Base-by-base conservation (phyloP, 108 stramenopile species). In the Skeletonema grethae region DNA sequence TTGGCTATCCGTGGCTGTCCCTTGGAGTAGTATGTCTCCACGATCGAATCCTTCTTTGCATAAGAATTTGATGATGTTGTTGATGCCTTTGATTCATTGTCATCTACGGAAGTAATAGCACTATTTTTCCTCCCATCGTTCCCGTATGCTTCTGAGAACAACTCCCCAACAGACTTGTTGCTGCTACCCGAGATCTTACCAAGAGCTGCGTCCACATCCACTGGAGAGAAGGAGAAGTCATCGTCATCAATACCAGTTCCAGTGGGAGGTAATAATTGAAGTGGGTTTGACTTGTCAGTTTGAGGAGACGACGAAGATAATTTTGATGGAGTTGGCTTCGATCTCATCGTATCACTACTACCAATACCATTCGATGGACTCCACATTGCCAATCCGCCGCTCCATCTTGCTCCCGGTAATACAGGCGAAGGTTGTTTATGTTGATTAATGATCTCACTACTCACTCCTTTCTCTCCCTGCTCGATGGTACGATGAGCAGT, bases 171-270 rank as follows among this genome's bases (percentile, higher is more conserved):
- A 38, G 36, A 38, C 36, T 10, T 38, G 11, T 9, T 38, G 10
- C 36, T 38, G 36, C 36, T 38, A 38, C 36, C 36, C 9, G 46
- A 48, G 11, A 16, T 48, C 46, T 18, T 48, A 48, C 46, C 18
- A 18, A 48, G 18, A 18, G 16, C 18, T 18, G 46, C 46, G 16
- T 48, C 46, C 16, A 48, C 16, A 48, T 48, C 46, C 5, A 48
- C 46, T 48, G 46, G 71, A 22, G 48, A 67, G 66, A 79, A 79
- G 10, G 78, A 79, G 50, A 72, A 79, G 36, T 79, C 78, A 66
- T 79, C 78, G 29, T 64, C 64, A 30, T 68, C 65, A 1, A 67
- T 48, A 4, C 45, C 69, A 57, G 55, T 60, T 15, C 28, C 60
- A 50, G 69, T 48, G 46, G 46, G 46, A 18, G 46, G 18, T 48